Evolutionary conservation across 2,329 filamentous ascomycete genomes (phyloP).

Genomic region (Neurospora sp.): DNA sequence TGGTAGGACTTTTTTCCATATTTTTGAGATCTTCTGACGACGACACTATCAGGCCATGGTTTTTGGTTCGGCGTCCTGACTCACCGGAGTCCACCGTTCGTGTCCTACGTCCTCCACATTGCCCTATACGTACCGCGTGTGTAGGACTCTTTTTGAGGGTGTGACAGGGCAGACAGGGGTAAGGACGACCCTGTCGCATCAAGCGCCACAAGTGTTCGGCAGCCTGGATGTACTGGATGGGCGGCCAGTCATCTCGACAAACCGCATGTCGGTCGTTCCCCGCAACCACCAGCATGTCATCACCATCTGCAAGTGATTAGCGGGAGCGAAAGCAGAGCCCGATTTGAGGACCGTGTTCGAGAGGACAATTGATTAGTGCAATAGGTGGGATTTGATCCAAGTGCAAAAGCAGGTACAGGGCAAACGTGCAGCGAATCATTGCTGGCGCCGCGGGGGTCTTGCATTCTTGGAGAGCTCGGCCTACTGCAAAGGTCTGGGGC

Average conservation of each 20-base stretch:
- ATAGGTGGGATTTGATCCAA: not conserved
- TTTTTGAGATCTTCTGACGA: not conserved
- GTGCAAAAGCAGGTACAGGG: not conserved
- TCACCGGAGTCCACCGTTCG: not conserved
- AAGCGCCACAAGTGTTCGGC: not conserved
- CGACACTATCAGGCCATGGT: not conserved
- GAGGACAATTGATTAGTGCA: not conserved
- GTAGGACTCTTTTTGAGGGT: not conserved
- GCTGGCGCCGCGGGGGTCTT: not conserved
- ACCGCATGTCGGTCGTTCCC: not conserved
- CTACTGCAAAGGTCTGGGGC: not conserved
- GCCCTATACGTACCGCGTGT: not conserved
- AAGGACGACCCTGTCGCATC: not conserved
- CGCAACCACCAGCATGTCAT: not conserved
- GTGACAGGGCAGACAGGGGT: not conserved
- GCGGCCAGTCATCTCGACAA: not conserved
- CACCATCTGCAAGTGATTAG: not conserved
- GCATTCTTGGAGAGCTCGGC: not conserved
- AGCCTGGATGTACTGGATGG: not conserved
- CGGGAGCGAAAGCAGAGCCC: not conserved
- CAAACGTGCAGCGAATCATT: not conserved
- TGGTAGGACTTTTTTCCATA: not conserved
- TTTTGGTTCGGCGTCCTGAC: not conserved
- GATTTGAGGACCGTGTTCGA: not conserved
- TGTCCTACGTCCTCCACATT: not conserved